phyloP scores from a whole-genome alignment of 1,284 basidiomycete species.

The Paramarasmius palmivorus region DNA sequence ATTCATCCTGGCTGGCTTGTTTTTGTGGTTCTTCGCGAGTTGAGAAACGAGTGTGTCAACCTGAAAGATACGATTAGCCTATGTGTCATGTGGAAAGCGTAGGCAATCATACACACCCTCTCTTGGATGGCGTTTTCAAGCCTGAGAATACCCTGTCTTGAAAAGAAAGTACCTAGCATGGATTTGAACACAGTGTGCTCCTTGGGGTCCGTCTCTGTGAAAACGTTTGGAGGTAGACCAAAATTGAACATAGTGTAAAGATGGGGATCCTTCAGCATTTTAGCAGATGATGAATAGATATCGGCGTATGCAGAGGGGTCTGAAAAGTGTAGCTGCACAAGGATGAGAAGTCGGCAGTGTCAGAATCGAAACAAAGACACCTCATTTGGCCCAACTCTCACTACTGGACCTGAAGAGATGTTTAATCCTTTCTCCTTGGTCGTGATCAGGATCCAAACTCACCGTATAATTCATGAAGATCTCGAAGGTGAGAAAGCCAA shows the following conservation, averaged over 20 bases:
- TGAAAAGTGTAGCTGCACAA: not conserved
- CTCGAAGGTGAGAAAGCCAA: constrained; percentile 26
- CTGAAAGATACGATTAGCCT: constrained; percentile 17
- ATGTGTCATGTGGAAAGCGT: not conserved
- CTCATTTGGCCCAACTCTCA: constrained; percentile 32
- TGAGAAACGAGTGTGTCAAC: constrained; percentile 19
- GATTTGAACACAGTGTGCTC: not conserved
- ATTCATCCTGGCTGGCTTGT: constrained; percentile 18
- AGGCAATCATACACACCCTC: not conserved
- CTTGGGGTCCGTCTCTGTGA: constrained; percentile 3
- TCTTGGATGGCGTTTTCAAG: constrained; percentile 3
- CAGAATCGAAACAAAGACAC: constrained; percentile 14
- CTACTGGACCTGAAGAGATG: constrained; percentile 25
- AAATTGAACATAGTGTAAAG: not conserved
- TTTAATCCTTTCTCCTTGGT: not conserved
- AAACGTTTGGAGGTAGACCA: not conserved
- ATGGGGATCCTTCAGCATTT: not conserved
- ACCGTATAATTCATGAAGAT: constrained; percentile 31
- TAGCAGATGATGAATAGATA: not conserved
- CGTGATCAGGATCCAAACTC: not conserved
- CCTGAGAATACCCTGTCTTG: not conserved
- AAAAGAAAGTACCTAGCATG: constrained; percentile 1
- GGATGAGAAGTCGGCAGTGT: no score
- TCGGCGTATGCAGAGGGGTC: not conserved
- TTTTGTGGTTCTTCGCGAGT: constrained; percentile 14